Base-by-base conservation (phyloP, 345 rosid genomes). In the Firmiana major region DNA sequence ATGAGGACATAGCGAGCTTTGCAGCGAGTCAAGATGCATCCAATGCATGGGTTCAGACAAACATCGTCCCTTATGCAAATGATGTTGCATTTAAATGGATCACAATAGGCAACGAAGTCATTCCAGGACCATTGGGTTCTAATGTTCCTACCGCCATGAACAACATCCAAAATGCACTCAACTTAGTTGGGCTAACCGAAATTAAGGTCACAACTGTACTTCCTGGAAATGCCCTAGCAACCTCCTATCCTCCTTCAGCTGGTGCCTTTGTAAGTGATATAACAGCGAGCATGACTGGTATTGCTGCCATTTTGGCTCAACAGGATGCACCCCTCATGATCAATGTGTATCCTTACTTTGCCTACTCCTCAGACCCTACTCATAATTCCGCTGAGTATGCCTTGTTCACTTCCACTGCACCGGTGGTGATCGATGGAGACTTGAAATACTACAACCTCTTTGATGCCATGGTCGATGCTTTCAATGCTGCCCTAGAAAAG, bases 221-320 rank as follows among this genome's bases (percentile, higher is more conserved):
- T 2, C 19, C 81, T 3, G 17, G 10, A 59, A 9, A 26, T 0
- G 63, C 51, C 55, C 81, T 88, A 1, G 81, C 22, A 6, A 21
- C 78, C 28, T 87, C 89, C 3, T 87, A 75, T 24, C 93, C 86
- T 62, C 90, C 86, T 19, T 88, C 87, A 0, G 77, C 85, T 0
- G 79, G 87, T 10, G 59, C 36, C 7, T 84, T 87, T 66, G 15
- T 45, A 11, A 73, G 53, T 1, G 76, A 83, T 6, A 15, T 81
- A 13, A 40, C 64, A 5, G 54, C 45, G 0, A 49, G 55, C 57
- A 75, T 86, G 67, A 60, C 77, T 6, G 68, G 76, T 31, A 71
- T 85, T 16, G 46, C 84, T 0, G 12, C 51, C 69, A 70, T 76
- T 13, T 53, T 80, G 66, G 51, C 43, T 10, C 17, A 48, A 21